Base-by-base conservation (phyloP, 306 rosid genomes). In the Alnus rubra region DNA sequence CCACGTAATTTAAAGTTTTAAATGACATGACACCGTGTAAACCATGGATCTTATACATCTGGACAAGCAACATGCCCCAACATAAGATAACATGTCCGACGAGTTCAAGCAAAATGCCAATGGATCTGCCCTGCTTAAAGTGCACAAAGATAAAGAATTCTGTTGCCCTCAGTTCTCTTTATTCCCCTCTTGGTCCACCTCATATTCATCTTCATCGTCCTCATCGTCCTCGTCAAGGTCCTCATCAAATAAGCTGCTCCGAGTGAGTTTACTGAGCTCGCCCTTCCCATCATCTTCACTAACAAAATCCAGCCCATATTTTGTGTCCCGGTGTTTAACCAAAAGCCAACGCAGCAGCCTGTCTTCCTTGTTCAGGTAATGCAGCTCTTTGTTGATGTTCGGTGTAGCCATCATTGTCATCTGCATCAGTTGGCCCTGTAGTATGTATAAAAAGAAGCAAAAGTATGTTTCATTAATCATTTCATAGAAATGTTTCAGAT, bases 401-500 rank as follows among this genome's bases (percentile, higher is more conserved):
- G 97, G 97, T 4, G 92, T 87, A 75, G 98, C 92, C 98, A 94
- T 94, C 97, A 94, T 89, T 44, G 94, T 92, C 89, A 92, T 87
- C 86, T 95, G 98, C 98, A 91, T 88, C 86, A 95, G 73, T 58
- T 77, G 85, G 77, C 98, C 98, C 98, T 95, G 74, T 52, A 86
- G 69, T 73, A 81, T 6, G 49, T 9, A 58, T n/a, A 59, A 60
- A 60, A 72, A 37, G 11, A 37, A 56, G 30, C 69, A 31, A 42
- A 68, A 62, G 44, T 48, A 49, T 44, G 15, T 35, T 72, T 28
- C 1, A 16, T 56, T 58, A 16, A 28, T 19, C 19, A 65, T 47
- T 70, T 44, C 18, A 23, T 2, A 59, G 7, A 64, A 64, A 15
- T 33, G 35, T 10, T 33, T 35, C n/a, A 31, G 45, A 64, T 33